A percentile compares a stretch with the other conserved stretches of the same genome.
Evolutionary conservation across 2,329 filamentous ascomycete species (phyloP).

Genomic region (Tolypocladium ovalisporum): DNA sequence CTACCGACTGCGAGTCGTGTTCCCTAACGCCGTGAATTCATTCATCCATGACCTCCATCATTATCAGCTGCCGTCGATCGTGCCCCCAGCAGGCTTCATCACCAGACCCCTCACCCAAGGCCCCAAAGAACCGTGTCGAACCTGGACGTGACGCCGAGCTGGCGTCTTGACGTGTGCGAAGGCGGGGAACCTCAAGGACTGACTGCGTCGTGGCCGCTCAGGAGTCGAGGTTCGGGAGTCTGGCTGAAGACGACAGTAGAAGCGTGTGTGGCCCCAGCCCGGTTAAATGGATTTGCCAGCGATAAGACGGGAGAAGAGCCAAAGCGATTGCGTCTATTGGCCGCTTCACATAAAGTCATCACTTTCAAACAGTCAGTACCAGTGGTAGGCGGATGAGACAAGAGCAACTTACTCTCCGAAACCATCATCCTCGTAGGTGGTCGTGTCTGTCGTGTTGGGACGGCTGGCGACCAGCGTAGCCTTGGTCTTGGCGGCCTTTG

Average conservation of each 20-base stretch:
- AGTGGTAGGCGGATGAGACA: no score
- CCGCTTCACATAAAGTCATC: constrained; percentile 61
- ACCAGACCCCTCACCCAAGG: neutral
- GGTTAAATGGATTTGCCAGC: neutral
- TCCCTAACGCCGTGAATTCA: neutral
- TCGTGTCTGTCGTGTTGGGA: constrained; percentile 55
- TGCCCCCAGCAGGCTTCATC: neutral
- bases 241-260: neutral
- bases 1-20: neutral
- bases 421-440: constrained; percentile 65
- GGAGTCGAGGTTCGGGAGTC: neutral
- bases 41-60: neutral
- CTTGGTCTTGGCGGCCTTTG: constrained; percentile 94
- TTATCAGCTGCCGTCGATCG: neutral
- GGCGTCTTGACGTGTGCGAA: neutral
- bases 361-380: constrained; percentile 23
- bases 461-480: constrained; percentile 61
- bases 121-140: neutral
- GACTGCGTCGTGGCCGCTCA: neutral
- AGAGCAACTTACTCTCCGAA: constrained; percentile 66
- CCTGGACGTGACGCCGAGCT: neutral
- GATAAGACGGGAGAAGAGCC: neutral
- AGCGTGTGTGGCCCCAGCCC: neutral
- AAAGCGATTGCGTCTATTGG: neutral
- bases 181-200: neutral